Percentiles rank a stretch among this genome's conserved stretches.
phyloP scores from a whole-genome alignment of 495 filamentous ascomycete species.

The Penicillium bialowiezense region DNA sequence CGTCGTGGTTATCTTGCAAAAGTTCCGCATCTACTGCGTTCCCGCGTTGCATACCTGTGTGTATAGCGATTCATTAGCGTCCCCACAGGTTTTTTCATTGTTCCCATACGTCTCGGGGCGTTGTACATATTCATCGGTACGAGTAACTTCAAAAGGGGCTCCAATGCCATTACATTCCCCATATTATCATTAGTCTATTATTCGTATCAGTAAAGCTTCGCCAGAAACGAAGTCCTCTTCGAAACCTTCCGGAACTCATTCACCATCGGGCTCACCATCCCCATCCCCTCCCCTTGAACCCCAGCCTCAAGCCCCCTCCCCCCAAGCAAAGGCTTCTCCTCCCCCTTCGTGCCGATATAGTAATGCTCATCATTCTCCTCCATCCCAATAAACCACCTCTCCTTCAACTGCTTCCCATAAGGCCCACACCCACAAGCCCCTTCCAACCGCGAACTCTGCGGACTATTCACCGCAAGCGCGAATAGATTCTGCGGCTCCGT shows the following conservation, averaged over 20 bases:
- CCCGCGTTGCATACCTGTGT: neutral
- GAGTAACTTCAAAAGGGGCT: neutral
- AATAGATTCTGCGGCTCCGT: conserved; percentile 74
- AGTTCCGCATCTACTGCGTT: neutral
- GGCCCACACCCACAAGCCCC: conserved; percentile 68
- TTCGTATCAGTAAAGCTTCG: conserved; percentile 23
- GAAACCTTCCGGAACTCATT: conserved; percentile 33
- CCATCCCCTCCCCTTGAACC: conserved; percentile 12
- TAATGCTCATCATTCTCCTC: conserved; percentile 37
- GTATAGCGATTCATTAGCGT: neutral
- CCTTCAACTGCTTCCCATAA: conserved; percentile 46
- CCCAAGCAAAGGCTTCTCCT: conserved; percentile 13
- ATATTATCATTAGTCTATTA: too few species aligned
- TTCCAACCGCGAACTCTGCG: conserved; percentile 48
- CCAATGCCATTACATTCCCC: neutral
- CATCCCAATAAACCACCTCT: conserved; percentile 58
- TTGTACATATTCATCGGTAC: neutral
- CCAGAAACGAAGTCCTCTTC: conserved; percentile 20
- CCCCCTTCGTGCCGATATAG: conserved; percentile 34
- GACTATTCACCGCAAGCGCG: conserved; percentile 64
- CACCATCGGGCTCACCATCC: conserved; percentile 28
- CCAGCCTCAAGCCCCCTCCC: neutral
- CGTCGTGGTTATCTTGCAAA: neutral
- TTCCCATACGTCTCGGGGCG: neutral
- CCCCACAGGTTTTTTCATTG: neutral